These are phyloP conservation scores for Sungouiella thailandica DNA, from an alignment of 805 yeast species.

Conservation along the genomic window DNA sequence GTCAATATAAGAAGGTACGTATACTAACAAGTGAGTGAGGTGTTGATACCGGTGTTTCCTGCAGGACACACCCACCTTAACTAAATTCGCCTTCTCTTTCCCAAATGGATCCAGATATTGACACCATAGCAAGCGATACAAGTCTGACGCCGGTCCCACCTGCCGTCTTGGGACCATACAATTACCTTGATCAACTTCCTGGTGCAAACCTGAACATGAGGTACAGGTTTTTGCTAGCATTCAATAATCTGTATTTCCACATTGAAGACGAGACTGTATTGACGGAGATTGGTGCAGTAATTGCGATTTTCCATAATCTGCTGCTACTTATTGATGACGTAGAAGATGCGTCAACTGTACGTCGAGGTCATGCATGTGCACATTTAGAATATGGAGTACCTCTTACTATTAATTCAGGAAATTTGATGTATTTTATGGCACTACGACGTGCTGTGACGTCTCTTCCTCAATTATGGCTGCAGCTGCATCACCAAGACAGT, in stretches of 20 bases:
- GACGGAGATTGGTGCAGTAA: slow-evolving; percentile 22
- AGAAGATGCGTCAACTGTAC: slow-evolving; percentile 66
- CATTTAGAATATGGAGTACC: slow-evolving; percentile 76
- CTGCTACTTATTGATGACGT: slow-evolving; percentile 69
- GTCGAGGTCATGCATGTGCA: slow-evolving; percentile 79
- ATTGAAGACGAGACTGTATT: slow-evolving; percentile 21
- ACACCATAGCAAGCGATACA: slow-evolving; percentile 3
- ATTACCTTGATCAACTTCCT: slow-evolving; percentile 28
- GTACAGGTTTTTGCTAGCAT: slow-evolving; percentile 25
- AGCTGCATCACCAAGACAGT: no score
- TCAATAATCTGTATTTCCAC: slow-evolving; percentile 28
- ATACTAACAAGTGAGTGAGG: no score
- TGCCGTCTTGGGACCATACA: slow-evolving; percentile 18
- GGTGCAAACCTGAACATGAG: slow-evolving; percentile 30
- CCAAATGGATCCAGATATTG: slow-evolving; percentile 4
- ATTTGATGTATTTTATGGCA: slow-evolving; percentile 75
- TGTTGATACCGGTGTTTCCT: no score
- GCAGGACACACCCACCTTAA: not conserved
- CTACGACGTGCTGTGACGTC: slow-evolving; percentile 40
- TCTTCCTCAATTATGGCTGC: not conserved
- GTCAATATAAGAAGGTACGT: no score
- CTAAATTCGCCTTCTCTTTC: not conserved
- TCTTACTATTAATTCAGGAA: slow-evolving; percentile 76
- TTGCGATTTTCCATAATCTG: slow-evolving; percentile 32
- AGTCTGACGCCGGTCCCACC: not conserved